Evolutionary conservation across 129 eudicot genomes (phyloP), one percentile per base, ranked within the genome.

Genomic region (Smallanthus sonchifolius): DNA sequence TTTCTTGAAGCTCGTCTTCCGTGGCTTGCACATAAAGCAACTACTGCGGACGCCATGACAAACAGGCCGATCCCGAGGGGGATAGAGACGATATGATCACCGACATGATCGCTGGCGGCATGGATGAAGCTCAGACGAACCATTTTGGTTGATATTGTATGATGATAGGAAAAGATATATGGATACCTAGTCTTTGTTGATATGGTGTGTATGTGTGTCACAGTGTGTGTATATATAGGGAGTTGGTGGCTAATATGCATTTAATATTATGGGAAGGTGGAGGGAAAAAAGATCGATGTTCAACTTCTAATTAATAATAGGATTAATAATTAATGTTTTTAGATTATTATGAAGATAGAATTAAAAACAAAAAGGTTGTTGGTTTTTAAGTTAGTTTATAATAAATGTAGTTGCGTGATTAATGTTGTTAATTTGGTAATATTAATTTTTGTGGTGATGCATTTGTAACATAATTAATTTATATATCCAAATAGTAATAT

Each of bases 11-110:
- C 15, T 47, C 78, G 63, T 20, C 79, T 80, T 30, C 82, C 77
- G 19, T 84, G 95, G 69, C 84, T 86, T 17, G 95, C 95, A 37
- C 97, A 91, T 6, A 88, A 75, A 32, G 85, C 82, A 2, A 91
- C 84, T 3, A 91, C 72, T 4, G 76, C 82, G 15, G 89, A 55
- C 36, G 62, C 76, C 24, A 86, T 14, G 52, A 83, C 71, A 56
- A 91, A 85, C 64, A 88, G 16, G 63, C 91, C 89, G 47, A 91
- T 78, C 14, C 91, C 83, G 19, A 90, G 64, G 52, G 87, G 85
- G 40, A 83, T 48, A 16, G 91, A 63, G 55, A 80, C 70, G 10
- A 65, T 28, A 28, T 71, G 60, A 42, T 78, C 54, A 11, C 6
- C 24, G 10, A 48, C 71, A 9, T 73, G 81, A 48, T 77, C 56